phyloP scores from a whole-genome alignment of 805 yeast species.

The Yamadazyma nakazawae region DNA sequence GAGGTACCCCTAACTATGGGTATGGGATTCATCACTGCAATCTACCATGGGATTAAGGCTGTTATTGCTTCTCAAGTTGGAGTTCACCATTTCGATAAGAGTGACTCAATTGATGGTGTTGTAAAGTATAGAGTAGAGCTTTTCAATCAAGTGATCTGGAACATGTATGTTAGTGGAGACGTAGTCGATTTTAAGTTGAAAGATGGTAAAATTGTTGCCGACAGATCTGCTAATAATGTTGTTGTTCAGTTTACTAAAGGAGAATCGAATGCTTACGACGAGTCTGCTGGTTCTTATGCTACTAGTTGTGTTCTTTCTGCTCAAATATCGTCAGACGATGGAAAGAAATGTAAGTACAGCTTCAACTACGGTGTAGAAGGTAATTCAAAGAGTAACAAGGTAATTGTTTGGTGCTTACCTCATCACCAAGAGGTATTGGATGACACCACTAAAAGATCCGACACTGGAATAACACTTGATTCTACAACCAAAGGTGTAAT shows the following conservation, averaged over 20 bases:
- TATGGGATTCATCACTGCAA: slow-evolving; percentile 69
- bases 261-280: slow-evolving; percentile 31
- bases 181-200: slow-evolving; percentile 19
- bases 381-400: slow-evolving; percentile 20
- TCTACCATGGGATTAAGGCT: slow-evolving; percentile 53
- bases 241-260: slow-evolving; percentile 60
- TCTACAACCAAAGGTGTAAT: slow-evolving; percentile 51
- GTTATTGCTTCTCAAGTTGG: slow-evolving; percentile 62
- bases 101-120: slow-evolving; percentile 34
- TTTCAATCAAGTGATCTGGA: slow-evolving; percentile 62
- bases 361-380: slow-evolving; percentile 31
- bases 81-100: slow-evolving; percentile 45
- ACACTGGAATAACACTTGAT: slow-evolving; percentile 37
- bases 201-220: slow-evolving; percentile 44
- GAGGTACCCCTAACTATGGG: slow-evolving; percentile 68
- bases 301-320: slow-evolving; percentile 17
- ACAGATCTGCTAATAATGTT: slow-evolving; percentile 38
- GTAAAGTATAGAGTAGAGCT: slow-evolving; percentile 52
- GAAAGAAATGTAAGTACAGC: slow-evolving; percentile 24
- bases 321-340: slow-evolving; percentile 13
- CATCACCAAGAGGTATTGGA: slow-evolving; percentile 46
- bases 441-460: slow-evolving; percentile 20
- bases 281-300: slow-evolving; percentile 32
- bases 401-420: slow-evolving; percentile 50
- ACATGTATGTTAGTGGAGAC: slow-evolving; percentile 50